A percentile compares a stretch with the other conserved stretches of the same genome.
phyloP scores from a whole-genome alignment of 108 stramenopile genomes.

The Pseudonitzschia multistriata region DNA sequence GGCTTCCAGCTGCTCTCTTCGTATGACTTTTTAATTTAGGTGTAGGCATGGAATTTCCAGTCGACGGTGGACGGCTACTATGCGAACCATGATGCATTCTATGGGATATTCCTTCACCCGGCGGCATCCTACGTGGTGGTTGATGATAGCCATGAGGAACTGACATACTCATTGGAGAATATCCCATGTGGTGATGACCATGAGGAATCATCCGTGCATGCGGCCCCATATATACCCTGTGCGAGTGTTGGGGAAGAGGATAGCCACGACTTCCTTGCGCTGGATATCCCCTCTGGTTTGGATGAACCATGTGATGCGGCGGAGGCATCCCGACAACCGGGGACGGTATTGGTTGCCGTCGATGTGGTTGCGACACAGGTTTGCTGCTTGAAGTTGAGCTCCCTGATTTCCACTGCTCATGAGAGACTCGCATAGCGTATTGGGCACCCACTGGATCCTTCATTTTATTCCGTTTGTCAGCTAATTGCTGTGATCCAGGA shows the following conservation, averaged over 20 bases:
- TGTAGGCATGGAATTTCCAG: background rate
- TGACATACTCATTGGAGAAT: slow-evolving; percentile 46
- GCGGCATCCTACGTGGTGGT: slow-evolving; percentile 9
- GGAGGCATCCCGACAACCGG: slow-evolving; percentile 9
- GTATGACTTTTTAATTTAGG: slow-evolving; percentile 4
- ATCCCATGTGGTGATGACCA: slow-evolving; percentile 31
- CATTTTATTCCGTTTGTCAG: slow-evolving; percentile 81
- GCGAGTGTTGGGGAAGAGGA: slow-evolving; percentile 11
- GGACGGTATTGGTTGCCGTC: slow-evolving; percentile 25
- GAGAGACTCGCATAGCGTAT: slow-evolving; percentile 61
- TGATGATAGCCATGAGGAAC: slow-evolving; percentile 31
- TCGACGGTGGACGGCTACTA: slow-evolving; percentile 14
- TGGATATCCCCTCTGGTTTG: slow-evolving; percentile 25
- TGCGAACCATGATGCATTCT: slow-evolving; percentile 28
- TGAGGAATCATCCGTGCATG: slow-evolving; percentile 26
- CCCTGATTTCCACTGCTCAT: slow-evolving; percentile 61
- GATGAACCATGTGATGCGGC: slow-evolving; percentile 35
- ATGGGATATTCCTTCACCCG: slow-evolving; percentile 11
- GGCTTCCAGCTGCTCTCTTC: slow-evolving; percentile 14
- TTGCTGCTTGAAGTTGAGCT: slow-evolving; percentile 7
- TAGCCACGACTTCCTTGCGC: slow-evolving; percentile 15
- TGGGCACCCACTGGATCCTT: slow-evolving; percentile 79
- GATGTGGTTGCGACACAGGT: background rate
- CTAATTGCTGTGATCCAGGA: slow-evolving; percentile 71
- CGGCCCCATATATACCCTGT: slow-evolving; percentile 17